Evolutionary conservation across 495 filamentous ascomycete species (phyloP), one percentile per base, ranked within the genome.

Genomic region (Evernia prunastri): DNA sequence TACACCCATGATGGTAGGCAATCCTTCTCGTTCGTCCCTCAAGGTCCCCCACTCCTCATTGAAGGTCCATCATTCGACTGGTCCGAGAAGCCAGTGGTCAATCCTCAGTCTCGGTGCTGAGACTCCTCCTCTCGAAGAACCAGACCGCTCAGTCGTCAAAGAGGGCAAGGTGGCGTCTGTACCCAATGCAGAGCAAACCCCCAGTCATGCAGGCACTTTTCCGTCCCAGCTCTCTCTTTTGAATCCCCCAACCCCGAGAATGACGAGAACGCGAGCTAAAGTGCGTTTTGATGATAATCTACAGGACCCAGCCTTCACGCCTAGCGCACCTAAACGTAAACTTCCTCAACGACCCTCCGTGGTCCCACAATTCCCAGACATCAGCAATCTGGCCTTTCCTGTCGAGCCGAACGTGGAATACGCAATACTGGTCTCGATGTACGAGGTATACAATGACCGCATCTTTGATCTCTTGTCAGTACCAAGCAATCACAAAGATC

Each of bases 391-490:
- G 13, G 75, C 79, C 13, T 74, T 92, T 1, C 81, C 86, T 8
- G 78, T 85, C 63, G 91, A 94, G 61, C 77, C 81, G 0, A 84
- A 83, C 29, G 82, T 89, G 61, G 91, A 97, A 66, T 97, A 96
- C 70, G 87, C 91, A 7, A 85, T 98, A 63, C 72, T 98, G 11
- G 81, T 97, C 1, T 96, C 90, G 23, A 98, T 97, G 94, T 98
- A 97, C 75, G 95, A 98, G 75, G 94, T 98, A 23, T 97, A 98
- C 78, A 97, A 97, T 73, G 94, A 98, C 74, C 86, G 93, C 17
- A 97, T 98, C 59, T 98, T 94, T 69, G 94, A 98, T 70, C 85
- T 98, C 4, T 76, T 98, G 2, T 87, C 89, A 1, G 79, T 82
- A 1, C 72, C 79, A 4, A 75, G 79, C 31, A 73, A 71, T 45